Conservation (phyloP, 768 basidiomycete species). For the Podaxis carcinomalis region DNA sequence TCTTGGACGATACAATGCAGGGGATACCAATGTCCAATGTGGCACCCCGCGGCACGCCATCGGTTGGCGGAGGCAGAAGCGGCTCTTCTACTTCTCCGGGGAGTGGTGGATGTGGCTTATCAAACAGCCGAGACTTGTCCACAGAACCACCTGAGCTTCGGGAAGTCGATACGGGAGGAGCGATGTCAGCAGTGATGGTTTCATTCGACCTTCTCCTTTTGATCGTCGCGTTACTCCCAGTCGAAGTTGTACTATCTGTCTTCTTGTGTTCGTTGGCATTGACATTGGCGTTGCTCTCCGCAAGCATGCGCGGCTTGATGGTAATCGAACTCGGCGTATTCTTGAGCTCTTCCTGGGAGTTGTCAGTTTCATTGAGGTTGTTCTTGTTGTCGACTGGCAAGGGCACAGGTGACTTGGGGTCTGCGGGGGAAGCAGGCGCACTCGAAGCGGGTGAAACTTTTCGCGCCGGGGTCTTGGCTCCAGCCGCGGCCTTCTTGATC, state of each 20-base stretch:
- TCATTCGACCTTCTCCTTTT: slow-evolving; percentile 40
- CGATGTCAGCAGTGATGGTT: slow-evolving; percentile 35
- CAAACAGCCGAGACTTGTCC: slow-evolving; percentile 1
- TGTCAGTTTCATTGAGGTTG: slow-evolving; percentile 17
- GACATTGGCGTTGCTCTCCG: slow-evolving; percentile 5
- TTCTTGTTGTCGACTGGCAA: slow-evolving; percentile 18
- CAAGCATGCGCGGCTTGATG: neutral
- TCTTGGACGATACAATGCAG: slow-evolving; percentile 82
- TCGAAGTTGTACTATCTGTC: slow-evolving; percentile 39
- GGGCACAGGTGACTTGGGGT: neutral
- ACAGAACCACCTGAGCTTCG: neutral
- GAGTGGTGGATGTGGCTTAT: slow-evolving; percentile 12
- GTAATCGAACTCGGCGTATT: slow-evolving; percentile 17
- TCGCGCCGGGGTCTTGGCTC: neutral
- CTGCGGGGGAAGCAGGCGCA: slow-evolving; percentile 6
- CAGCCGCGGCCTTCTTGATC: slow-evolving; percentile 2
- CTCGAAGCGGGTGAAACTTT: neutral
- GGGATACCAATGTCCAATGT: slow-evolving; percentile 86
- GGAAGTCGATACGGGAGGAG: slow-evolving; percentile 14
- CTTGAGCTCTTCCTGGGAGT: slow-evolving; percentile 24
- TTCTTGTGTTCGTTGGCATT: slow-evolving; percentile 35
- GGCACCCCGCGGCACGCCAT: slow-evolving; percentile 47
- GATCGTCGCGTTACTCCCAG: slow-evolving; percentile 36
- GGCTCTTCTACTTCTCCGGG: slow-evolving; percentile 14
- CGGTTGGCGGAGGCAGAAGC: slow-evolving; percentile 7